Conservation (phyloP, 106 monocot genomes). For the Gastrodia elata region DNA sequence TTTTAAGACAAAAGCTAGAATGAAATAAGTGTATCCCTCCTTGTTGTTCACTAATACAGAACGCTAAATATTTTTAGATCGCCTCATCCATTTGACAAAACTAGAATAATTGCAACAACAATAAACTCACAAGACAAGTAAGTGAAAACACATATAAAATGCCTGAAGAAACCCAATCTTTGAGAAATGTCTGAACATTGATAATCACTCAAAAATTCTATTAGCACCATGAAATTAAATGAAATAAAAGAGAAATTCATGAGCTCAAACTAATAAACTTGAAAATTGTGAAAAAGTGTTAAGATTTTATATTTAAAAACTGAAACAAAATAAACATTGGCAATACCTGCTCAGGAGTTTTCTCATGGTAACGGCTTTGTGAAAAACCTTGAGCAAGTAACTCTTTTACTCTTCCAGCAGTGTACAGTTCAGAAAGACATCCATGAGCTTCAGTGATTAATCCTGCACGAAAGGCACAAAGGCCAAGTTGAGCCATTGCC, state of each 20-base stretch:
- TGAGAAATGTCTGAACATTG: neutral
- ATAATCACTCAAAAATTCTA: neutral
- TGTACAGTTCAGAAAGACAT: constrained; percentile 81
- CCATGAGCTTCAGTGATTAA: constrained; percentile 82
- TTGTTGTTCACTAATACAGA: too few relatives aligned
- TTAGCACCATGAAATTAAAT: neutral
- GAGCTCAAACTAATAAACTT: neutral
- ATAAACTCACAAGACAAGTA: neutral
- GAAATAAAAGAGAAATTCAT: neutral
- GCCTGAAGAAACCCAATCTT: neutral
- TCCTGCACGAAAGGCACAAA: constrained; percentile 90
- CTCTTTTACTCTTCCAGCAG: constrained; percentile 80
- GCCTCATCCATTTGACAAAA: neutral
- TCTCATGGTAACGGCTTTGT: constrained; percentile 92
- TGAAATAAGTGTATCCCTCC: neutral
- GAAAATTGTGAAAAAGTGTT: neutral
- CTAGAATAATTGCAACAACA: neutral
- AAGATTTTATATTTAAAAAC: neutral
- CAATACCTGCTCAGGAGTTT: constrained; percentile 92
- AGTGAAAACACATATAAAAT: neutral
- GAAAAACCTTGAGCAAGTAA: constrained; percentile 87
- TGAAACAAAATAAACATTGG: neutral
- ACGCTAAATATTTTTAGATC: too few relatives aligned
- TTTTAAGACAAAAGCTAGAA: neutral
- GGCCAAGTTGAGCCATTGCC: constrained; percentile 89